Percentiles rank a stretch among this genome's conserved stretches.
These are phyloP conservation scores for Picea glauca DNA, from an alignment of 75 land plant genomes.

Conservation along the genomic window DNA sequence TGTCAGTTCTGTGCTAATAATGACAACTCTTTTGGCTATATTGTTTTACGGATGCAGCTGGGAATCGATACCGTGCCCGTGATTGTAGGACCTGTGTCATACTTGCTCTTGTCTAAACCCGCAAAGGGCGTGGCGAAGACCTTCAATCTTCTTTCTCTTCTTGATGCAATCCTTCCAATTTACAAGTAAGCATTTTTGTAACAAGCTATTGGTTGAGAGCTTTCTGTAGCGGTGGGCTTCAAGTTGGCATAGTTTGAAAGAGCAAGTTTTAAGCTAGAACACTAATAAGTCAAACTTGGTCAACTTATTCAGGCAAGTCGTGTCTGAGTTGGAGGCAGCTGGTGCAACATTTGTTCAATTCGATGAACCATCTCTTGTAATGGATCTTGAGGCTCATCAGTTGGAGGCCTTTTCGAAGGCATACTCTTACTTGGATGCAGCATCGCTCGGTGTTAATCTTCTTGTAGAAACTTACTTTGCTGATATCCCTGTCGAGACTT, in stretches of 20 bases:
- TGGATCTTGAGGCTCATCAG: slow-evolving; percentile 65
- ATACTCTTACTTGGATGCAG: slow-evolving; percentile 46
- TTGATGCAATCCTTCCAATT: slow-evolving; percentile 52
- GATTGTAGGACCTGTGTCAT: slow-evolving; percentile 70
- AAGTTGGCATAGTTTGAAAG: too few species aligned
- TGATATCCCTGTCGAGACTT: slow-evolving; percentile 61
- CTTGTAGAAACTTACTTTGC: slow-evolving; percentile 84
- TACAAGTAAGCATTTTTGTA: slow-evolving; percentile 50
- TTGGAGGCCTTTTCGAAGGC: slow-evolving; percentile 59
- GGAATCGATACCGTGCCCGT: slow-evolving; percentile 77
- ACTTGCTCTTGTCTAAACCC: slow-evolving; percentile 65
- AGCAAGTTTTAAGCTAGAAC: neutral
- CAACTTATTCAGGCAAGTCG: slow-evolving; percentile 51
- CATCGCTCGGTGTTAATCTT: slow-evolving; percentile 46
- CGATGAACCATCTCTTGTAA: slow-evolving; percentile 80
- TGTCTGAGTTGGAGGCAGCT: slow-evolving; percentile 67
- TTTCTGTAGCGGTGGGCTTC: neutral
- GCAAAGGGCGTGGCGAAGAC: slow-evolving; percentile 63
- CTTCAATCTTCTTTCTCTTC: slow-evolving; percentile 55
- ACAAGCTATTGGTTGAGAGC: neutral
- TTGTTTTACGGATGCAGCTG: slow-evolving; percentile 36
- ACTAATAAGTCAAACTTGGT: neutral
- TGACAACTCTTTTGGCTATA: neutral
- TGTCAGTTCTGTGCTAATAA: neutral
- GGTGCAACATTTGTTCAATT: slow-evolving; percentile 81